Base-by-base conservation (phyloP, 345 rosid genomes). In the Lepidium aucheri region DNA sequence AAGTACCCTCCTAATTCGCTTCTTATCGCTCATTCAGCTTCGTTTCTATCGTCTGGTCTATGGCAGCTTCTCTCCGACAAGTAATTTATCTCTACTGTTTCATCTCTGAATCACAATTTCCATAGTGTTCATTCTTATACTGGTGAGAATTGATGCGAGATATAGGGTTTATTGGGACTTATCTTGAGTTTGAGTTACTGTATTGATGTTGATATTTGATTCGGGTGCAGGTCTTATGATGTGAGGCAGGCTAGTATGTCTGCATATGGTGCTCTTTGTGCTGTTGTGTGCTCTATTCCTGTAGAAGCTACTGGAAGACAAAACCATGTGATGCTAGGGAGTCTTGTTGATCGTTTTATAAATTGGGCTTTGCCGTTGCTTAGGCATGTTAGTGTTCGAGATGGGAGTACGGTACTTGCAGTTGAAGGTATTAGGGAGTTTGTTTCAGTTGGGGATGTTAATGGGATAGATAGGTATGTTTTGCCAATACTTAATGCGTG, bases 281-380 rank as follows among this genome's bases (percentile, higher is more conserved):
- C 89, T 26, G 81, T 89, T 15, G 76, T 83, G 38, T 87, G 86
- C 54, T 87, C 92, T 8, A 76, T 85, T n/a, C 91, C 85, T 26
- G 30, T 85, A 58, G 87, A 88, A 44, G 66, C 91, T 9, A 84
- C 81, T 74, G 90, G 88, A 32, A 81, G 92, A 77, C 95, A 84
- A 57, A 87, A 84, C 55, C 90, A 85, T 85, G 85, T 85, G 70
- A 59, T 92, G 76, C 84, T 91, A 7, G 87, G 85, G 22, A 74
- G 83, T 78, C 69, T 84, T 76, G 96, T 85, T 69, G 96, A 92
- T 49, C 65, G 90, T 68, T 89, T 89, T 70, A 82, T 92, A 70
- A 72, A 76, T 62, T 92, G 95, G 98, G 87, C 95, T 28, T 74
- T 87, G 72, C 96, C 96, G 1, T 78, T 89, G 85, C 85, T 92